Conservation (phyloP, 2,329 filamentous ascomycete genomes). For the Epichloe sylvatica region DNA sequence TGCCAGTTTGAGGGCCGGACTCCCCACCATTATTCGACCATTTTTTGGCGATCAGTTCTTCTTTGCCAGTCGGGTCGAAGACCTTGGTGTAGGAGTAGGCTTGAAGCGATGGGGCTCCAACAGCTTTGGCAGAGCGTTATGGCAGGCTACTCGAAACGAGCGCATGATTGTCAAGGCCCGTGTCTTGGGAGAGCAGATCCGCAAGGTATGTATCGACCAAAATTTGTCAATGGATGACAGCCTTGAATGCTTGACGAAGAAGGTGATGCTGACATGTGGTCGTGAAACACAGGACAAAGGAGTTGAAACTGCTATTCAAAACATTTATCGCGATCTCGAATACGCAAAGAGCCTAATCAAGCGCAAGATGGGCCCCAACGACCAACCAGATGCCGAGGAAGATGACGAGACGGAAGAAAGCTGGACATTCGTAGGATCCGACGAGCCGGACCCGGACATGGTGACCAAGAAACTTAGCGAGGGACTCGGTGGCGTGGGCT, state of each 20-base stretch:
- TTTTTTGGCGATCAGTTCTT: conserved; percentile 97
- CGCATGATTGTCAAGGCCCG: conserved; percentile 82
- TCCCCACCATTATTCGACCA: conserved; percentile 87
- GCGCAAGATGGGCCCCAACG: conserved; percentile 41
- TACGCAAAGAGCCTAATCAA: conserved; percentile 78
- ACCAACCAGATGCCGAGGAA: conserved; percentile 25
- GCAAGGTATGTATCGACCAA: conserved; percentile 46
- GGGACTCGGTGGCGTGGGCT: conserved; percentile 14
- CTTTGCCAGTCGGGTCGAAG: conserved; percentile 79
- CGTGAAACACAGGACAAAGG: conserved; percentile 57
- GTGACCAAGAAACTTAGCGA: conserved; percentile 27
- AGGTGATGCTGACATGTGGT: not conserved
- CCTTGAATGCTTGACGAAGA: not conserved
- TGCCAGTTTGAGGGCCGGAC: conserved; percentile 75
- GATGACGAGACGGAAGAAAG: conserved; percentile 57
- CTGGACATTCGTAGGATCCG: conserved; percentile 74
- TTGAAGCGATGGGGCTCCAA: conserved; percentile 82
- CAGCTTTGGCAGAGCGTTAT: conserved; percentile 71
- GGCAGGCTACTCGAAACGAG: conserved; percentile 81
- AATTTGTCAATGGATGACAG: not conserved
- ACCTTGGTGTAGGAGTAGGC: conserved; percentile 81
- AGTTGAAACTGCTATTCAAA: conserved; percentile 79
- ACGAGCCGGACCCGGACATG: conserved; percentile 31
- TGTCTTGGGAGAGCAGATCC: conserved; percentile 72
- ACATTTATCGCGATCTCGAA: conserved; percentile 87